Conservation (phyloP, 345 rosid species). For the Citrus australasica region DNA sequence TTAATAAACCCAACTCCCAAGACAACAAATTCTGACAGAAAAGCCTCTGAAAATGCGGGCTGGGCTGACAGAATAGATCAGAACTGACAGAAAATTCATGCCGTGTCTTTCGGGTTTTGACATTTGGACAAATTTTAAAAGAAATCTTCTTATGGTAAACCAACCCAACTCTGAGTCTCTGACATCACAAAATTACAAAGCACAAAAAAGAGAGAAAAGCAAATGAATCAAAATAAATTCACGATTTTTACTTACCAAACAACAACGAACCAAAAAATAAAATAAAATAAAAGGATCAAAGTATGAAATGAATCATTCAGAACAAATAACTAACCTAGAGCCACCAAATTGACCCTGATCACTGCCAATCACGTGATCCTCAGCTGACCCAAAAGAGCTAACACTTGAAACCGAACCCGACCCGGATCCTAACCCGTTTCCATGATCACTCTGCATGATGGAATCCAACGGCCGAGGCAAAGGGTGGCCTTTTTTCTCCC, state of each 20-base stretch:
- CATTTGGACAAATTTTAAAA: not conserved
- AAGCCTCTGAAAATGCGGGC: not conserved
- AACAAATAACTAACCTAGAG: constrained; percentile 38
- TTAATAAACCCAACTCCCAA: not conserved
- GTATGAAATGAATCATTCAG: not conserved
- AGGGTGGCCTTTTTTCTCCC: constrained; percentile 60
- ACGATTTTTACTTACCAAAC: not conserved
- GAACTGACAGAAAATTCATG: constrained; percentile 10
- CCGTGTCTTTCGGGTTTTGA: not conserved
- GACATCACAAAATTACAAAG: constrained; percentile 11
- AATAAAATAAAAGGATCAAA: not conserved
- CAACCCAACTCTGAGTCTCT: constrained; percentile 16
- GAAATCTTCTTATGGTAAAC: not conserved
- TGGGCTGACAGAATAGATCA: not conserved
- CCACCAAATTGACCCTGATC: constrained; percentile 40
- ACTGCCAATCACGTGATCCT: constrained; percentile 46
- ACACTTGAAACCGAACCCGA: constrained; percentile 70
- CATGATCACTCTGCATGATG: constrained; percentile 36
- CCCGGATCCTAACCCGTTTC: constrained; percentile 47
- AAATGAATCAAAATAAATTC: not conserved
- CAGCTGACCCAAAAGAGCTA: constrained; percentile 85
- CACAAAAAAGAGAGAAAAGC: not conserved
- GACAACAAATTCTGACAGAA: not conserved
- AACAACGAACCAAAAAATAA: not conserved
- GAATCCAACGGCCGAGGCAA: constrained; percentile 63